A percentile compares a stretch with the other conserved stretches of the same genome.
Conservation (phyloP, 257 asterid genomes). For the Nemophila menziesii region DNA sequence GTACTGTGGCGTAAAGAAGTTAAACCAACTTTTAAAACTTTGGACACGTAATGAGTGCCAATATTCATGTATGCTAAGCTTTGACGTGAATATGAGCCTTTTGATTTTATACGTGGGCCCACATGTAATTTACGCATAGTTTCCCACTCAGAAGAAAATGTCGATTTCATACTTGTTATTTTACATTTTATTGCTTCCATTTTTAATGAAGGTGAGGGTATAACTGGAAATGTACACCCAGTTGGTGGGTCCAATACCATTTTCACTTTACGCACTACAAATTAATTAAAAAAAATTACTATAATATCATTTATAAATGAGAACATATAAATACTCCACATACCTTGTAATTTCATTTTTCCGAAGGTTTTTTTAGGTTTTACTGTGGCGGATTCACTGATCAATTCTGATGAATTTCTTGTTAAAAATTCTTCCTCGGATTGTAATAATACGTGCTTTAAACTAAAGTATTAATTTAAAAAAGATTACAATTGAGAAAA, state of each 20-base stretch:
- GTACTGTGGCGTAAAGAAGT: conserved; percentile 64
- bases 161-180: conserved; percentile 55
- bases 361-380: conserved; percentile 76
- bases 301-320: background rate
- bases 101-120: conserved; percentile 31
- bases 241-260: conserved; percentile 83
- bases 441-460: conserved; percentile 62
- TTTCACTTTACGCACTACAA: conserved; percentile 79
- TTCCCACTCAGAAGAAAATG: conserved; percentile 65
- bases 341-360: conserved; percentile 87
- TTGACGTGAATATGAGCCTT: conserved; percentile 50
- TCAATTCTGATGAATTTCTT: conserved; percentile 54
- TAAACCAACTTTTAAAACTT: conserved; percentile 54
- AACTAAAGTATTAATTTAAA: conserved; percentile 20
- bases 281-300: background rate
- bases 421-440: conserved; percentile 77
- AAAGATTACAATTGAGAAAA: background rate
- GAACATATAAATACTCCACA: conserved; percentile 6
- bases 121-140: conserved; percentile 43
- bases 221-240: conserved; percentile 60
- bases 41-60: conserved; percentile 68
- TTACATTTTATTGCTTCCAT: conserved; percentile 53
- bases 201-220: conserved; percentile 51
- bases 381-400: conserved; percentile 65
- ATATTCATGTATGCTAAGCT: conserved; percentile 50